Conservation (phyloP, 306 rosid genomes). For the Purshia tridentata region DNA sequence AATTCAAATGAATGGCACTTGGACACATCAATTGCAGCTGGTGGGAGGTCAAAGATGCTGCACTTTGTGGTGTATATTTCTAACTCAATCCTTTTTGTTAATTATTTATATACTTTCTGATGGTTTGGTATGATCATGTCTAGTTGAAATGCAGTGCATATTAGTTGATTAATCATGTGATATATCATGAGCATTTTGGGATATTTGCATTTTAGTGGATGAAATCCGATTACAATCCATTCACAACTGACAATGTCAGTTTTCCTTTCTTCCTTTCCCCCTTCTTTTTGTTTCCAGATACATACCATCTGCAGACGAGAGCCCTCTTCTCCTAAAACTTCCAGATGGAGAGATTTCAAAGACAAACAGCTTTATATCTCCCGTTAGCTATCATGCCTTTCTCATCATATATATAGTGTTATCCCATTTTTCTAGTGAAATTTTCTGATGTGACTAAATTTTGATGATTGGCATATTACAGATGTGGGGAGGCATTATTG, state of each 20-base stretch:
- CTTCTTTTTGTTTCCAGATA: conserved; percentile 50
- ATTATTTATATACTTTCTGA: background rate
- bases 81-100: conserved; percentile 37
- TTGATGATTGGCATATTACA: conserved; percentile 38
- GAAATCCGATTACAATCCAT: background rate
- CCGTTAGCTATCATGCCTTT: conserved; percentile 53
- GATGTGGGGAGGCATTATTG: conserved; percentile 98
- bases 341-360: conserved; percentile 75
- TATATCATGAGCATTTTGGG: background rate
- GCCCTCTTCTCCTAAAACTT: conserved; percentile 87
- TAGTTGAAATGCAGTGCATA: background rate
- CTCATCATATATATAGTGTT: conserved; percentile 14
- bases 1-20: conserved; percentile 97
- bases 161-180: background rate
- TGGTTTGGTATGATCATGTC: background rate
- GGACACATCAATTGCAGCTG: conserved; percentile 93
- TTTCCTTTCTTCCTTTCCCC: conserved; percentile 20
- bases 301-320: conserved; percentile 77
- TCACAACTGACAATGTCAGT: conserved; percentile 12
- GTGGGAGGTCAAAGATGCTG: conserved; percentile 98
- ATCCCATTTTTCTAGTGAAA: conserved; percentile 6
- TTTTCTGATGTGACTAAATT: conserved; percentile 18
- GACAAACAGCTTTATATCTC: conserved; percentile 94
- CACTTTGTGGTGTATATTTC: conserved; percentile 93
- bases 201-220: conserved; percentile 2